Percentiles rank a stretch among this genome's conserved stretches.
Evolutionary conservation across 495 filamentous ascomycete genomes (phyloP).

Genomic region (Lepidopterella palustris): DNA sequence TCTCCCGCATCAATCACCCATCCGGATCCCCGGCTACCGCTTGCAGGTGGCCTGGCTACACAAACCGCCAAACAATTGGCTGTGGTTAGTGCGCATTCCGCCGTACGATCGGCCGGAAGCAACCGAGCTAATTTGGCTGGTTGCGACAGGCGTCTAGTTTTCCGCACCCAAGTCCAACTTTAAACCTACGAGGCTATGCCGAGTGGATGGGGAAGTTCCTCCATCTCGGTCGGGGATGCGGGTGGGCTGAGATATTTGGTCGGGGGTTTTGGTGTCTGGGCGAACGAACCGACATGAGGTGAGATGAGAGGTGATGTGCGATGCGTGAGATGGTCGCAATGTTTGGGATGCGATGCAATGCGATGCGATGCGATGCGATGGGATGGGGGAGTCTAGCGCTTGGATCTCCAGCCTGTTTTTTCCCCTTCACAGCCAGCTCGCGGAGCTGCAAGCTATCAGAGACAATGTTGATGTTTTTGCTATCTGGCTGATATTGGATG

Average conservation of each 20-base stretch:
- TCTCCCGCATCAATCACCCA: background rate
- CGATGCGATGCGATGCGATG: background rate
- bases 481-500: background rate
- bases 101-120: slow-evolving; percentile 23
- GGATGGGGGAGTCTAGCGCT: background rate
- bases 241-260: too few relatives aligned
- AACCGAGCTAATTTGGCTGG: slow-evolving; percentile 15
- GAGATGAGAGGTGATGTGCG: too few relatives aligned
- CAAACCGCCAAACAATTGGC: slow-evolving; percentile 1
- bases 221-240: too few relatives aligned
- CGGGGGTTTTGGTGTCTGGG: too few relatives aligned
- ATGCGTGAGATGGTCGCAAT: background rate
- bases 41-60: background rate
- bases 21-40: background rate
- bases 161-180: too few relatives aligned
- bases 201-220: background rate
- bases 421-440: background rate
- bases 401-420: background rate
- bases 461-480: slow-evolving; percentile 1
- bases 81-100: slow-evolving; percentile 4
- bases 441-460: background rate
- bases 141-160: slow-evolving; percentile 19
- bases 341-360: background rate
- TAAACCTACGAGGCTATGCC: background rate
- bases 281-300: too few relatives aligned